phyloP scores from a whole-genome alignment of 768 basidiomycete species.

The Pleurotus ostreatus region DNA sequence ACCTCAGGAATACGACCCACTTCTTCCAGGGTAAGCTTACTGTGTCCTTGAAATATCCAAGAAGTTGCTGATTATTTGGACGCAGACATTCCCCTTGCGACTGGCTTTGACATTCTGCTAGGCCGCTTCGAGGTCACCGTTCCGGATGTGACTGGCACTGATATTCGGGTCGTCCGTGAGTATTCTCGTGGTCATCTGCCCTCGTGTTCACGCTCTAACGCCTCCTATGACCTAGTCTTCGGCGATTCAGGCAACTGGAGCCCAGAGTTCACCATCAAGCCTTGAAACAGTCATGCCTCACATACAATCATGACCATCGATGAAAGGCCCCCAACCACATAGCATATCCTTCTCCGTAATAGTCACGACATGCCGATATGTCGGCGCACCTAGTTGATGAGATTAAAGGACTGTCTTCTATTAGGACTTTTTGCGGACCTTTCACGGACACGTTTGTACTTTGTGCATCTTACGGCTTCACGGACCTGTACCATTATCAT shows the following conservation, averaged over 20 bases:
- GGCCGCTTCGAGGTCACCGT: slow-evolving; percentile 30
- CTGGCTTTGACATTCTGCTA: slow-evolving; percentile 31
- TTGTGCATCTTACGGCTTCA: background rate
- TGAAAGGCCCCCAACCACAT: background rate
- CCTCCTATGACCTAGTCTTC: slow-evolving; percentile 29
- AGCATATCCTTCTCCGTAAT: no score
- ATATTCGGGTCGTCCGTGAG: slow-evolving; percentile 37
- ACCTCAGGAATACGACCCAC: slow-evolving; percentile 30
- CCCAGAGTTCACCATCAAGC: slow-evolving; percentile 19
- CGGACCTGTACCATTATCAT: background rate
- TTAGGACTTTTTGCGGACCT: background rate
- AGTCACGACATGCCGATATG: no score
- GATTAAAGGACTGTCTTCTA: background rate
- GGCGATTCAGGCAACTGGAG: slow-evolving; percentile 48
- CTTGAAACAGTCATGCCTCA: background rate
- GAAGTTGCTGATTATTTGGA: background rate
- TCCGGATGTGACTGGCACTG: slow-evolving; percentile 29
- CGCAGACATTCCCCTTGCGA: slow-evolving; percentile 20
- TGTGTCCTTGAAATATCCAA: background rate
- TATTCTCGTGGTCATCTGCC: slow-evolving; percentile 8
- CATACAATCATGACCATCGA: background rate
- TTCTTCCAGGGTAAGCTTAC: slow-evolving; percentile 16
- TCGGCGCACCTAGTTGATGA: background rate
- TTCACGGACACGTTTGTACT: background rate
- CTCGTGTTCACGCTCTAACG: background rate